Percentiles rank a stretch among this genome's conserved stretches.
Evolutionary conservation across 495 filamentous ascomycete genomes (phyloP).

Genomic region (Parathielavia appendiculata): DNA sequence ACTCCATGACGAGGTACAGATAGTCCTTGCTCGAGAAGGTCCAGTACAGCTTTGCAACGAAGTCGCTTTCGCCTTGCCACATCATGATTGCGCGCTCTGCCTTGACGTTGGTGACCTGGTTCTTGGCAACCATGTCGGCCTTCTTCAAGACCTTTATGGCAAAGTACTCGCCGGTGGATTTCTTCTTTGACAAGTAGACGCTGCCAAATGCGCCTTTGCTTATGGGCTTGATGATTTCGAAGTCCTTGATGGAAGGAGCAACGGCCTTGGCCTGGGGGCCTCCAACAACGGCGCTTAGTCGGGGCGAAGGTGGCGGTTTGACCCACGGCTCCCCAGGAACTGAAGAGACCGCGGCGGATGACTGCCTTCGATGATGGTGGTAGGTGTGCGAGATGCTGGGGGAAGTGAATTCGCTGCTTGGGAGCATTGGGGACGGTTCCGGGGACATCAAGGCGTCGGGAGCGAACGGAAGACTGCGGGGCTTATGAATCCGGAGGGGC

Average conservation of each 20-base stretch:
- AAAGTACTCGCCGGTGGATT: conserved; percentile 94
- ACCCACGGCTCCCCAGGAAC: conserved; percentile 45
- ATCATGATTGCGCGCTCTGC: conserved; percentile 99
- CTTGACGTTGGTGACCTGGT: conserved; percentile 98
- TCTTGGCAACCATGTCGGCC: conserved; percentile 99
- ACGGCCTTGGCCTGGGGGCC: conserved; percentile 69
- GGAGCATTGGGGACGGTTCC: conserved; percentile 79
- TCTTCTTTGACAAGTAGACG: conserved; percentile 97
- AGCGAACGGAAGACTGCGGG: conserved; percentile 63
- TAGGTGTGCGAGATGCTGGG: conserved; percentile 51
- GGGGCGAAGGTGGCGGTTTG: conserved; percentile 74
- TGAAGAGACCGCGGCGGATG: conserved; percentile 77
- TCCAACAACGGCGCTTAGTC: conserved; percentile 66
- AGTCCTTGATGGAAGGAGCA: conserved; percentile 95
- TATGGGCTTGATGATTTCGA: conserved; percentile 98
- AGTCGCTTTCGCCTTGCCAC: conserved; percentile 99
- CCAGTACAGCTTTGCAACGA: conserved; percentile 98
- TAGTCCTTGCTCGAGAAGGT: conserved; percentile 99
- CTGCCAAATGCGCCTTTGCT: conserved; percentile 98
- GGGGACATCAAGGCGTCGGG: conserved; percentile 78
- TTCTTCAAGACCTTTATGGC: conserved; percentile 98
- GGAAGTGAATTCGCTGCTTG: conserved; percentile 72
- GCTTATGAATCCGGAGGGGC: conserved; percentile 79
- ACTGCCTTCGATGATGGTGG: conserved; percentile 81
- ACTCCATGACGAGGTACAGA: conserved; percentile 98